A percentile compares a stretch with the other conserved stretches of the same genome.
Evolutionary conservation across 768 basidiomycete genomes (phyloP).

Genomic region (Tephrocybe sp.): DNA sequence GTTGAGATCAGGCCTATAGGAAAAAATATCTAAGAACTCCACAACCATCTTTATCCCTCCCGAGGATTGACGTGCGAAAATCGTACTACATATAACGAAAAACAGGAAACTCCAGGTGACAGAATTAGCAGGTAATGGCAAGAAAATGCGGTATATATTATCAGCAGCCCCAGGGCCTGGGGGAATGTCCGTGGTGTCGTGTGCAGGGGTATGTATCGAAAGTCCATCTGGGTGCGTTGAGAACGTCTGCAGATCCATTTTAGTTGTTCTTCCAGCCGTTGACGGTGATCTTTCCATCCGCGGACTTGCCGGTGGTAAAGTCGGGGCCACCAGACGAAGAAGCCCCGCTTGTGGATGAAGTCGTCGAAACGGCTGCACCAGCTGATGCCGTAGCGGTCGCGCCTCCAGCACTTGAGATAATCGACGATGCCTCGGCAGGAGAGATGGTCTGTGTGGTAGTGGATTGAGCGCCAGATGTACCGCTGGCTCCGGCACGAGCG

Average conservation of each 20-base stretch:
- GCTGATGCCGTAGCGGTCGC: constrained; percentile 8
- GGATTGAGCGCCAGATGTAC: constrained; percentile 2
- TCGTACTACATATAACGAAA: neutral
- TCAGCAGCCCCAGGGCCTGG: constrained; percentile 7
- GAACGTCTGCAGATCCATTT: neutral
- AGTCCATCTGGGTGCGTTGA: neutral
- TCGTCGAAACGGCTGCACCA: constrained; percentile 4
- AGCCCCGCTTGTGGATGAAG: constrained; percentile 19
- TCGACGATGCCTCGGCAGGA: constrained; percentile 21
- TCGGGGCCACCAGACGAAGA: constrained; percentile 35
- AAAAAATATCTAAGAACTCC: constrained; percentile 4
- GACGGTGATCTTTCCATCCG: constrained; percentile 43
- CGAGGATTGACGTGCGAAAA: constrained; percentile 12
- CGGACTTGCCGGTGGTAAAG: constrained; percentile 37
- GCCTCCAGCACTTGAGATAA: constrained; percentile 32
- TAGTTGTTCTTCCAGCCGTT: constrained; percentile 39
- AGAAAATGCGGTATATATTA: constrained; percentile 8
- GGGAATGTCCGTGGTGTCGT: constrained; percentile 5
- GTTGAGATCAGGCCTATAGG: neutral
- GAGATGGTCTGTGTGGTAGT: constrained; percentile 20
- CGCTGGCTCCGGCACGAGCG: constrained; percentile 29
- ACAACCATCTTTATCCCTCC: constrained; percentile 13
- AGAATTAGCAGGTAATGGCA: constrained; percentile 6
- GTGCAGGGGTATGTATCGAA: constrained; percentile 4
- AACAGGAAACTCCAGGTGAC: constrained; percentile 5